Evolutionary conservation across 805 yeast species (phyloP).

Genomic region (Yarrowia alimentaria): DNA sequence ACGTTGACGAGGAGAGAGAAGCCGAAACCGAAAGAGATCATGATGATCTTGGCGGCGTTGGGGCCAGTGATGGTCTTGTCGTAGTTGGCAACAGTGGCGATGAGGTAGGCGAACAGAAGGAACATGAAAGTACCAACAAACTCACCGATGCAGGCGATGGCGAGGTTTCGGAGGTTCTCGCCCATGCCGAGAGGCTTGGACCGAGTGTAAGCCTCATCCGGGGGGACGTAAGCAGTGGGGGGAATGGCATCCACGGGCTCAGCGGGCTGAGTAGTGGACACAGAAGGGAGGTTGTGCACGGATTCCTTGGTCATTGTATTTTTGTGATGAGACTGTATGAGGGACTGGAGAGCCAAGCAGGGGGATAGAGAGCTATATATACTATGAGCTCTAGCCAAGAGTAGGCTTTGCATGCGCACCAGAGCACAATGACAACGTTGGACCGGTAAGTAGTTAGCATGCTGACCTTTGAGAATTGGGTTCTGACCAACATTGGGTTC

Average conservation of each 20-base stretch:
- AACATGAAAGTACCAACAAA: slow-evolving; percentile 84
- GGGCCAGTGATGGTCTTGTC: slow-evolving; percentile 46
- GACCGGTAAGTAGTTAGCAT: too few species aligned
- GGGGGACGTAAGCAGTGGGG: slow-evolving; percentile 25
- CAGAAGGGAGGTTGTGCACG: slow-evolving; percentile 13
- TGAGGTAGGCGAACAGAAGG: slow-evolving; percentile 75
- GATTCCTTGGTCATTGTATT: slow-evolving; percentile 17
- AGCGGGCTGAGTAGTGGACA: slow-evolving; percentile 16
- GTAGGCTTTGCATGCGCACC: too few species aligned
- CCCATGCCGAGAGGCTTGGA: slow-evolving; percentile 40
- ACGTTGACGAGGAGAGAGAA: slow-evolving; percentile 77
- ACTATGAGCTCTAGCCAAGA: too few species aligned
- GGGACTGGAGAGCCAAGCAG: too few species aligned
- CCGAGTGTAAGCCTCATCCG: slow-evolving; percentile 28
- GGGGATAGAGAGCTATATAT: too few species aligned
- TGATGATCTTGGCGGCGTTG: slow-evolving; percentile 53
- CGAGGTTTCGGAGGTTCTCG: slow-evolving; percentile 55
- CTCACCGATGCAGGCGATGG: slow-evolving; percentile 72
- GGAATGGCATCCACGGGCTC: slow-evolving; percentile 22
- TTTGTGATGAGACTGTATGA: neutral
- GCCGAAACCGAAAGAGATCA: slow-evolving; percentile 86
- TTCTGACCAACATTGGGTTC: too few species aligned
- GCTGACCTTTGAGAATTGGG: too few species aligned
- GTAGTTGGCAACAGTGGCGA: slow-evolving; percentile 79
- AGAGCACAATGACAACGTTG: too few species aligned